Conservation (phyloP, 306 rosid species). For the Fragaria iinumae region DNA sequence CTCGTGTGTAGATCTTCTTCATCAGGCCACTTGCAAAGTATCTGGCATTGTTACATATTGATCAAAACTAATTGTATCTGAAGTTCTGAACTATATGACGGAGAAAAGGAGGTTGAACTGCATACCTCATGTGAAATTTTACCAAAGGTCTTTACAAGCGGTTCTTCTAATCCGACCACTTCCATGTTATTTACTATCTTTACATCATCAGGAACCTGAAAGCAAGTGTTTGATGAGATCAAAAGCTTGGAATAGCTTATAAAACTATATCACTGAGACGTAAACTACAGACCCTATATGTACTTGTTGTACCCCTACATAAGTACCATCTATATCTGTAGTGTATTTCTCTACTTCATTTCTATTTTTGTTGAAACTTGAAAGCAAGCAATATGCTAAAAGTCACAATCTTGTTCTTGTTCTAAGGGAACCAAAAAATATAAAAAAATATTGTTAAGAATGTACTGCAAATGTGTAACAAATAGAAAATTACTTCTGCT, state of each 20-base stretch:
- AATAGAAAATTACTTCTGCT: conserved; percentile 25
- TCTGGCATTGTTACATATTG: conserved; percentile 36
- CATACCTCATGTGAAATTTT: conserved; percentile 51
- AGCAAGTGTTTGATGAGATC: conserved; percentile 16
- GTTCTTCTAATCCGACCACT: conserved; percentile 30
- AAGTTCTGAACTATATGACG: neutral
- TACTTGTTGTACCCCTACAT: neutral
- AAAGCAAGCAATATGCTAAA: neutral
- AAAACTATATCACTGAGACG: neutral
- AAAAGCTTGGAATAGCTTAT: neutral
- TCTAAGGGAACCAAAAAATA: neutral
- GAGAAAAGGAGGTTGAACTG: conserved; percentile 15
- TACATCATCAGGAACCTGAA: conserved; percentile 53
- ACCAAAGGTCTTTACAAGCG: conserved; percentile 33
- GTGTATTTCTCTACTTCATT: no score
- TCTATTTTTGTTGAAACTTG: neutral
- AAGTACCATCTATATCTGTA: neutral
- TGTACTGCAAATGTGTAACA: neutral
- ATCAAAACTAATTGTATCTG: neutral
- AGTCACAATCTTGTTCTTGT: neutral
- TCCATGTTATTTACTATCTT: conserved; percentile 33
- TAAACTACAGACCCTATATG: no score
- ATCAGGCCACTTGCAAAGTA: conserved; percentile 36
- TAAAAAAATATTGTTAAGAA: neutral
- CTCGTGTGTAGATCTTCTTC: conserved; percentile 41